Evolutionary conservation across 345 rosid species (phyloP), one percentile per base, ranked within the genome.

Genomic region (Chamaenerion angustifolium): DNA sequence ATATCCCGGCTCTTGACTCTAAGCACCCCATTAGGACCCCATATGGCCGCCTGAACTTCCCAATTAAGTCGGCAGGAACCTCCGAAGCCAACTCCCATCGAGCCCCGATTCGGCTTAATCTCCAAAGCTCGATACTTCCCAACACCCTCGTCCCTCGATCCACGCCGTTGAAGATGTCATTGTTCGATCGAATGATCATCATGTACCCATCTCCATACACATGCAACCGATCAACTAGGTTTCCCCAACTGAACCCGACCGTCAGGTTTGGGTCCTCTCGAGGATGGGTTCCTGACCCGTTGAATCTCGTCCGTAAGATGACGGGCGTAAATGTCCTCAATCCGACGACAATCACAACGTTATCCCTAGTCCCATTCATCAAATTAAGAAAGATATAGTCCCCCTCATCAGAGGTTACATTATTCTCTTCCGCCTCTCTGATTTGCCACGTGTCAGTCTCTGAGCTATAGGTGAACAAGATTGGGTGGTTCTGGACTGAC

Each of bases 1-100:
- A 64, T 8, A 51, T 67, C 14, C 75, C 75, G 0, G 58, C 52
- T 46, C 71, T 68, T 47, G 63, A 73, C 75, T 83, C 85, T 52
- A 81, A 64, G 56, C 89, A 81, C 18, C 89, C 89, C 77, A 72
- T 73, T 72, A 78, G 64, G 0, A 75, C 87, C 54, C 76, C 76
- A 27, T 68, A 73, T 0, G 76, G 69, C 63, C 74, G 71, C 49
- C 42, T 71, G 0, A 80, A 71, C 48, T 58, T 17, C 46, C 60
- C 73, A 35, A 73, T 52, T 17, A 79, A 43, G 0, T 57, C 67
- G 8, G 57, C 43, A 1, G 89, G 87, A 6, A 71, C 78, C 52
- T 47, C 60, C 8, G 82, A 64, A 1, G 69, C 62, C 23, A 45
- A 49, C 52, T 70, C 76, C 94, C 94, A 87, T 0, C 55, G 15